A percentile compares a stretch with the other conserved stretches of the same genome.
These are phyloP conservation scores for Suillus weaverae DNA, from an alignment of 768 basidiomycete genomes.

Conservation along the genomic window DNA sequence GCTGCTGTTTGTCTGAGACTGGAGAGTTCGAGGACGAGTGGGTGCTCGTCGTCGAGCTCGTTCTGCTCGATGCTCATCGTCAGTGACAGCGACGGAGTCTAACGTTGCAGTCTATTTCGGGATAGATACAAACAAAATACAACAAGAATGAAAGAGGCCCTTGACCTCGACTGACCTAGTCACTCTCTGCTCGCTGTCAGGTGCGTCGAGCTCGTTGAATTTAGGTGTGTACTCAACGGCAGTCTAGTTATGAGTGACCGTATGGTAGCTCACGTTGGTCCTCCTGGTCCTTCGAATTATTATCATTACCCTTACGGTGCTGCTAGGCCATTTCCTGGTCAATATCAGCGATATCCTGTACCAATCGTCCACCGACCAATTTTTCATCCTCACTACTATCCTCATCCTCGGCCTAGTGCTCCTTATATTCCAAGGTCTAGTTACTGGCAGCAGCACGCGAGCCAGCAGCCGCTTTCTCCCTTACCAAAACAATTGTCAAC, in stretches of 20 bases:
- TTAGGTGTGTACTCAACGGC: background rate
- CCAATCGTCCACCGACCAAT: constrained; percentile 40
- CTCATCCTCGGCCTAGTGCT: constrained; percentile 26
- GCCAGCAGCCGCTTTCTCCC: constrained; percentile 52
- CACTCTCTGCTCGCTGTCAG: background rate
- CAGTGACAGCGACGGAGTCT: background rate
- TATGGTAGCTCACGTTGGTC: background rate
- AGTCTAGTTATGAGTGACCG: background rate
- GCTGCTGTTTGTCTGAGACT: constrained; percentile 47
- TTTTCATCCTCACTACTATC: constrained; percentile 36
- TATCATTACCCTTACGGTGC: constrained; percentile 10
- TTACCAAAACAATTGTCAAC: constrained; percentile 65
- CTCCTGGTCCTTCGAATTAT: constrained; percentile 29
- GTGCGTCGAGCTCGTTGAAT: constrained; percentile 2
- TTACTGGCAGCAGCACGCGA: constrained; percentile 18
- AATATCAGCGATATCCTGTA: constrained; percentile 40
- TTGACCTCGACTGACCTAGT: constrained; percentile 4
- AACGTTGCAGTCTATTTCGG: constrained; percentile 17
- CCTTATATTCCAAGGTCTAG: constrained; percentile 25
- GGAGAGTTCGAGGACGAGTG: constrained; percentile 45
- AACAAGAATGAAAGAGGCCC: constrained; percentile 5
- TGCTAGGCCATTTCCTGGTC: constrained; percentile 18
- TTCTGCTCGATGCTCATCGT: constrained; percentile 2
- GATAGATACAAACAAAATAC: constrained; percentile 23
- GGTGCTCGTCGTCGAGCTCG: constrained; percentile 38